phyloP scores from a whole-genome alignment of 1,284 basidiomycete species.

The Naganishia sp. region DNA sequence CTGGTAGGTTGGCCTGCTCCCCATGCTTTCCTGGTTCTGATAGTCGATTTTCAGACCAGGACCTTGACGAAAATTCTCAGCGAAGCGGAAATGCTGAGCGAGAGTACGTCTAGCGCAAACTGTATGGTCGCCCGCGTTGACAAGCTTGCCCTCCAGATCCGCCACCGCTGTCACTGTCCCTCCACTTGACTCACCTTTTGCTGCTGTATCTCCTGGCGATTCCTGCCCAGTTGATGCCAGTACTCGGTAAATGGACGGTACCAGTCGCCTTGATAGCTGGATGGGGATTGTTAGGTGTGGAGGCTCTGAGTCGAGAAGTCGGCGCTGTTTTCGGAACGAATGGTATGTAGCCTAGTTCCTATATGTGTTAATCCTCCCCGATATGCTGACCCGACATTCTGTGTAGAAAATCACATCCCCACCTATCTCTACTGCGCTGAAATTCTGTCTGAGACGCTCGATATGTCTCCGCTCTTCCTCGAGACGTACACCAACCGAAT shows the following conservation, averaged over 20 bases:
- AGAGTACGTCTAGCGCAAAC: constrained; percentile 40
- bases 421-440: constrained; percentile 44
- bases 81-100: constrained; percentile 47
- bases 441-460: constrained; percentile 48
- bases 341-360: constrained; percentile 36
- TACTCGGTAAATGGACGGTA: constrained; percentile 41
- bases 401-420: constrained; percentile 47
- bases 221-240: constrained; percentile 45
- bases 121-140: neutral
- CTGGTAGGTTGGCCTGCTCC: neutral
- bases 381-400: neutral
- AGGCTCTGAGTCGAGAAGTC: constrained; percentile 48
- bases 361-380: constrained; percentile 15
- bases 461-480: constrained; percentile 45
- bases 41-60: constrained; percentile 6
- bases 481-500: constrained; percentile 44
- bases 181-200: constrained; percentile 47
- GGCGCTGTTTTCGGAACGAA: constrained; percentile 48
- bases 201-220: constrained; percentile 48
- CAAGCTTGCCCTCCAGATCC: constrained; percentile 39
- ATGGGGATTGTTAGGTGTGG: constrained; percentile 49
- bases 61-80: constrained; percentile 37
- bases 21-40: too few species aligned
- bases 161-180: constrained; percentile 47
- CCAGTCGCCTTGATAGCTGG: constrained; percentile 46